Percentiles rank a stretch among this genome's conserved stretches.
phyloP scores from a whole-genome alignment of 148 eudicot species.

The Euryodendron excelsum region DNA sequence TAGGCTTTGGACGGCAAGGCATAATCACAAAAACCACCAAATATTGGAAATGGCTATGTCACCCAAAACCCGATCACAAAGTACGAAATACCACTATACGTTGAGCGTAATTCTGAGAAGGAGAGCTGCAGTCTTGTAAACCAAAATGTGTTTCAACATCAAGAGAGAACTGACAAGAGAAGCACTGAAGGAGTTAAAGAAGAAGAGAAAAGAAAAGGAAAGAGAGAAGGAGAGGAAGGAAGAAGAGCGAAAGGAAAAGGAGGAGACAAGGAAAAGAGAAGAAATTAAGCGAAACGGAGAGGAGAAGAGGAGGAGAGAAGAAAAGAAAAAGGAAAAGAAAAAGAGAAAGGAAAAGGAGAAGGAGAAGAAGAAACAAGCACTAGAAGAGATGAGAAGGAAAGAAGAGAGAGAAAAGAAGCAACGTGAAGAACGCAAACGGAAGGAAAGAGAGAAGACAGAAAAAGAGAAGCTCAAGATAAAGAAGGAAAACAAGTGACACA shows the following conservation, averaged over 20 bases:
- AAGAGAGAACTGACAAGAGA: conserved; percentile 15
- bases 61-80: neutral
- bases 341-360: neutral
- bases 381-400: neutral
- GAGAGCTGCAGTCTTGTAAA: neutral
- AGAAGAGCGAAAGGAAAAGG: conserved; percentile 4
- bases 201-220: conserved; percentile 12
- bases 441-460: conserved; percentile 10
- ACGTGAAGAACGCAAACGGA: neutral
- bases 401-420: neutral
- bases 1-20: conserved; percentile 3
- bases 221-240: neutral
- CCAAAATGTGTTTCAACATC: conserved; percentile 14
- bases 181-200: conserved; percentile 18
- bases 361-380: neutral
- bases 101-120: neutral
- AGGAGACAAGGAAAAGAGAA: neutral
- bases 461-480: neutral
- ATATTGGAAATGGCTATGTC: neutral
- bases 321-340: neutral
- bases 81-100: neutral
- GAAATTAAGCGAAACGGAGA: neutral
- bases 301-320: neutral
- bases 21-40: neutral
- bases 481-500: neutral